Conservation (phyloP, 2,329 filamentous ascomycete species). For the Neofusicoccum parvum region DNA sequence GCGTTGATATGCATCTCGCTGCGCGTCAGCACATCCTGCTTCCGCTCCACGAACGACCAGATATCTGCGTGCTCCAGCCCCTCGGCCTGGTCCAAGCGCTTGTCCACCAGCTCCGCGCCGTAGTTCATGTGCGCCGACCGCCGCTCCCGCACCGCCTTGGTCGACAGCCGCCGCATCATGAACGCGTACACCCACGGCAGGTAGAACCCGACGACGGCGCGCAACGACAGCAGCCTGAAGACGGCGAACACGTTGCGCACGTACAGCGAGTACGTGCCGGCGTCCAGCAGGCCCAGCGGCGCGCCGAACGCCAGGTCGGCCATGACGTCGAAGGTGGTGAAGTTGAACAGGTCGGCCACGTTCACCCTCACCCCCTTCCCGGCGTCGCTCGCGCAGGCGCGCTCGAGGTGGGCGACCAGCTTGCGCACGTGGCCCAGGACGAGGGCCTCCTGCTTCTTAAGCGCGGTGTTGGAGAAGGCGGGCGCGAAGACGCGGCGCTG, state of each 20-base stretch:
- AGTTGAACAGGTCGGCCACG: not conserved
- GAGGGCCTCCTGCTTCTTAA: slow-evolving; percentile 33
- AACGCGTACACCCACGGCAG: too few relatives aligned
- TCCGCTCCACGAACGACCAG: not conserved
- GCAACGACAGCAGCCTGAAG: slow-evolving; percentile 19
- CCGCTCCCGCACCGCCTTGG: not conserved
- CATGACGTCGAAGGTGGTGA: not conserved
- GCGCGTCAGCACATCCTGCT: not conserved
- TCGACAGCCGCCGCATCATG: too few relatives aligned
- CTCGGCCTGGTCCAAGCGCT: slow-evolving; percentile 21
- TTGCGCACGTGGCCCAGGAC: slow-evolving; percentile 37
- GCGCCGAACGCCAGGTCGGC: slow-evolving; percentile 35
- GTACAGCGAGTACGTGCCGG: slow-evolving; percentile 33
- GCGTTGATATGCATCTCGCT: slow-evolving; percentile 24
- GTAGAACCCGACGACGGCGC: not conserved
- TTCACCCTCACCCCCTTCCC: not conserved
- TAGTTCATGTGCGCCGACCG: not conserved
- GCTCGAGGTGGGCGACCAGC: slow-evolving; percentile 38
- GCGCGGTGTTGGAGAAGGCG: slow-evolving; percentile 34
- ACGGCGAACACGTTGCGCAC: slow-evolving; percentile 31
- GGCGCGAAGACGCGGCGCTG: slow-evolving; percentile 40
- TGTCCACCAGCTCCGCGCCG: not conserved
- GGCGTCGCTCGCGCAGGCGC: slow-evolving; percentile 28
- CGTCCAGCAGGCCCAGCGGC: slow-evolving; percentile 33
- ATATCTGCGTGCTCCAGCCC: not conserved